Evolutionary conservation across 1,284 basidiomycete genomes (phyloP), one percentile per base, ranked within the genome.

Genomic region (Ganoderma meredithae): DNA sequence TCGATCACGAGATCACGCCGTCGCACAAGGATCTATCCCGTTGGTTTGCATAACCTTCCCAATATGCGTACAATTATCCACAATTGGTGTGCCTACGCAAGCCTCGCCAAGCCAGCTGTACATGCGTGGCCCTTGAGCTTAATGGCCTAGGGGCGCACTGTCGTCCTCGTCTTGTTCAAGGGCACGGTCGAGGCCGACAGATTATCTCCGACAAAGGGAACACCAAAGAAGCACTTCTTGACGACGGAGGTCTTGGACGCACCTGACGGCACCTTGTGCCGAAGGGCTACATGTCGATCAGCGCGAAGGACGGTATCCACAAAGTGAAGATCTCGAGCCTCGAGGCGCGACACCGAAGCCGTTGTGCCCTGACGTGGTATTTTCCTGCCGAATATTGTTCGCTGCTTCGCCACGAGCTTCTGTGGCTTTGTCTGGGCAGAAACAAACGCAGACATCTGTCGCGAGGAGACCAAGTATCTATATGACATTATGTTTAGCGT

Each of bases 401-500:
- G 36, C 33, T 39, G 33, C 55, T 39, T 58, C 55, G 4, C 39
- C n/a, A 9, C 36, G 33, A 19, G 2, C n/a, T 13, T 22, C 8
- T 33, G 17, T 55, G 10, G 17, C 27, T 13, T 41, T 25, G 39
- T 41, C 58, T 60, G n/a, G 33, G 31, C 36, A 27, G 13, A 39
- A n/a, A 15, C 22, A 49, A 19, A 13, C 36, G 27, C 6, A n/a
- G 15, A 56, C 40, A 52, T 31, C 12, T 44, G 36, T 59, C 36
- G 47, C 64, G 39, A 58, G 13, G 47, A 31, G 43, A 41, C 22
- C 40, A 66, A 60, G 36, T 62, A 66, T 66, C 39, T 67, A 63
- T 63, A 55, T 52, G 55, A 58, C 55, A 67, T 67, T 63, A 67
- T 52, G 62, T 59, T 67, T 36, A 63, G 62, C 63, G 55, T 60